Base-by-base conservation (phyloP, 2,329 filamentous ascomycete genomes). In the Clonostachys rosea region DNA sequence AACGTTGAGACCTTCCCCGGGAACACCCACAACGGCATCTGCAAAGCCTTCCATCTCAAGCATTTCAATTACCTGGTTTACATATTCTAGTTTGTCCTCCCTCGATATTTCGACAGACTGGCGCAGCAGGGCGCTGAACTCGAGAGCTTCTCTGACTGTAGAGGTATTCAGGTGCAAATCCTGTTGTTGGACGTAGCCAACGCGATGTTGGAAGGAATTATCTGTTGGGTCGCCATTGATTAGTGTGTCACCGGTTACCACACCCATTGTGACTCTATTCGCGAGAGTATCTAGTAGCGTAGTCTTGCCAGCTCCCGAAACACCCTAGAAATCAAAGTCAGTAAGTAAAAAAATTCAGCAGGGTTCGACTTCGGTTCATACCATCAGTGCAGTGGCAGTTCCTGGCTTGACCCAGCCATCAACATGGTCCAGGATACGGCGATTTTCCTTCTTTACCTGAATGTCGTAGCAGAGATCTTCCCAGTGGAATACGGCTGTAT, bases 401-500 rank as follows among this genome's bases (percentile, higher is more conserved):
- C 84, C 84, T 5, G 85, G 84, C 59, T 87, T 85, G 48, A 88
- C 83, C 81, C 83, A 87, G 7, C 85, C 84, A 55, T 86, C 81
- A 8, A 88, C 83, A 47, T 86, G 71, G 50, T 88, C 79, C 34
- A 89, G 65, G 55, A 90, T 81, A 18, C 81, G 75, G 16, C 85
- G 75, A 2, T 69, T 62, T 51, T 86, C 77, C 58, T 86, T 86
- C 47, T 61, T 60, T 60, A 88, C 84, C 56, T 81, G 79, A 57
- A 89, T 84, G 49, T 88, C 84, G 55, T 88, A 89, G 63, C 81
- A 85, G 5, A 89, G 79, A 53, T 86, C 73, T 48, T 79, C 72
- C 85, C 85, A 89, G 53, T 84, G 81, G 65, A 88, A 88, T 43
- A 87, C 50, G 1, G 57, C 56, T 0, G 50, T 54, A 39, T 18